A percentile compares a stretch with the other conserved stretches of the same genome.
These are phyloP conservation scores for Phytophthora litchii DNA, from an alignment of 352 stramenopile species.

Conservation along the genomic window DNA sequence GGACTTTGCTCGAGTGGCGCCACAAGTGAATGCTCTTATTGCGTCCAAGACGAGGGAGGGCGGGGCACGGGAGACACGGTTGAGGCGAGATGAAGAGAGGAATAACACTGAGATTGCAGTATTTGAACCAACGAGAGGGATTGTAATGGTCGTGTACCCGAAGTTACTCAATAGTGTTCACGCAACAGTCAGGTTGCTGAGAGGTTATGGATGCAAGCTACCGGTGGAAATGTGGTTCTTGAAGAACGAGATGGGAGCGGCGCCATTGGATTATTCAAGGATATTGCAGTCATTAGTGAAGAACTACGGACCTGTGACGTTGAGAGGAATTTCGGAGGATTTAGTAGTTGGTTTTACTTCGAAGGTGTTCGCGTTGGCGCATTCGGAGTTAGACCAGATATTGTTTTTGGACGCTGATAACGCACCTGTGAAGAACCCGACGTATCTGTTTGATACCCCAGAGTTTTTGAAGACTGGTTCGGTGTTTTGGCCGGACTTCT, in stretches of 20 bases:
- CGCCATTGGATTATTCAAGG: constrained; percentile 22
- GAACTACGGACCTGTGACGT: constrained; percentile 28
- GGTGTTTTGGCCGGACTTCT: constrained; percentile 87
- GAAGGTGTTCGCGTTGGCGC: constrained; percentile 56
- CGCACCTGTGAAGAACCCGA: constrained; percentile 72
- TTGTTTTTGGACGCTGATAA: constrained; percentile 85
- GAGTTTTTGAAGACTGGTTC: constrained; percentile 60
- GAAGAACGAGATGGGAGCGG: constrained; percentile 36
- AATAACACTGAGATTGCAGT: neutral
- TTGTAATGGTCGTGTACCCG: constrained; percentile 61
- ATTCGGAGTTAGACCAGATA: constrained; percentile 48
- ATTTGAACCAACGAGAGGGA: constrained; percentile 16
- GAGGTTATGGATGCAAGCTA: constrained; percentile 40
- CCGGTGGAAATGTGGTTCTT: constrained; percentile 61
- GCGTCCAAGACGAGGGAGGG: constrained; percentile 14
- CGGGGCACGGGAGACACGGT: neutral
- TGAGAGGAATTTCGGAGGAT: constrained; percentile 37
- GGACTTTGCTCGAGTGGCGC: constrained; percentile 38
- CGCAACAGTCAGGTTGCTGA: constrained; percentile 39
- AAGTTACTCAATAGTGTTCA: constrained; percentile 51
- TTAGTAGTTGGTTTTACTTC: constrained; percentile 50
- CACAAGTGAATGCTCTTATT: constrained; percentile 26
- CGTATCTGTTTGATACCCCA: constrained; percentile 72
- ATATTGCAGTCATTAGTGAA: constrained; percentile 34
- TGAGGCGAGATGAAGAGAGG: constrained; percentile 4